Conservation (phyloP, 2,329 filamentous ascomycete species). For the Talaromyces sp. region DNA sequence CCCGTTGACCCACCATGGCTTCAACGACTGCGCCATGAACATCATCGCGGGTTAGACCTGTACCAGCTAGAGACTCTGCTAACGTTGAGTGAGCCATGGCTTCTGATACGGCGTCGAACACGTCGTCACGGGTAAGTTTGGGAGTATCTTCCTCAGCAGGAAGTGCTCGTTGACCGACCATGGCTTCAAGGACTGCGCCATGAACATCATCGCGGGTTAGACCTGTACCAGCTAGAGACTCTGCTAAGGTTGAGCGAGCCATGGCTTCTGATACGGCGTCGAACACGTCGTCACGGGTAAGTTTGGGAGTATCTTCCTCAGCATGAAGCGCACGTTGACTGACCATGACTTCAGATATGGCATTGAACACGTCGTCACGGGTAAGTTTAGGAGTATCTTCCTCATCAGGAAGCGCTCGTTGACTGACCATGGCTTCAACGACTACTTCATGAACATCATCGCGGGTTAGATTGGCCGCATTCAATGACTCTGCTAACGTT, state of each 20-base stretch:
- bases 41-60: constrained; percentile 47
- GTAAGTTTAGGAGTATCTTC: constrained; percentile 39
- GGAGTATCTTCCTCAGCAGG: constrained; percentile 29
- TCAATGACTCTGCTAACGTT: background rate
- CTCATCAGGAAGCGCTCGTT: constrained; percentile 24
- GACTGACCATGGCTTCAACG: constrained; percentile 20
- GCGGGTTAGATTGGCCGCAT: constrained; percentile 42
- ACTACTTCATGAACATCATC: constrained; percentile 51
- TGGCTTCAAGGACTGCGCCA: constrained; percentile 55
- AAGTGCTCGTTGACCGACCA: constrained; percentile 43
- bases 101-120: constrained; percentile 43
- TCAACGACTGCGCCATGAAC: constrained; percentile 56
- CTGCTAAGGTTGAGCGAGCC: constrained; percentile 7
- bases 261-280: constrained; percentile 35
- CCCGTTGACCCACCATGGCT: constrained; percentile 47
- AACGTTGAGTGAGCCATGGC: constrained; percentile 20
- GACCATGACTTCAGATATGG: constrained; percentile 53
- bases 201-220: constrained; percentile 52
- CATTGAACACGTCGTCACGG: constrained; percentile 53
- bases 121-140: constrained; percentile 48
- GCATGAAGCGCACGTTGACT: constrained; percentile 28
- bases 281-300: constrained; percentile 52
- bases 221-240: constrained; percentile 26
- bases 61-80: constrained; percentile 22
- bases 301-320: constrained; percentile 27